Conservation (phyloP, 2,329 filamentous ascomycete genomes). For the Penicillium sp. region DNA sequence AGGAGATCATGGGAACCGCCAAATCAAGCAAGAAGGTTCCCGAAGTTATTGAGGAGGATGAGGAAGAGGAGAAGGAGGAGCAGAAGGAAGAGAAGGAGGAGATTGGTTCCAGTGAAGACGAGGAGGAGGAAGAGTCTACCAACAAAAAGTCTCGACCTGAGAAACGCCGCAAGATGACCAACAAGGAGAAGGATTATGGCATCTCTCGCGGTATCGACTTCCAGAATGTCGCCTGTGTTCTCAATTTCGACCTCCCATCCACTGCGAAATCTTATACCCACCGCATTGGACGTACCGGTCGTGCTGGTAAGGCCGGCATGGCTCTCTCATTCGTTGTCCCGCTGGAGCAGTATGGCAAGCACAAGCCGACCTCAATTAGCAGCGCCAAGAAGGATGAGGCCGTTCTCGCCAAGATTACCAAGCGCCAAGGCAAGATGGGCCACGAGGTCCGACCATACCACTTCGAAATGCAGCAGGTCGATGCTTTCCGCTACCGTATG, state of each 20-base stretch:
- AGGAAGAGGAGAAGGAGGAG: constrained; percentile 28
- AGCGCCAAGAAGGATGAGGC: constrained; percentile 81
- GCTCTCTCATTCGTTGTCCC: constrained; percentile 94
- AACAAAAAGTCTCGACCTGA: constrained; percentile 38
- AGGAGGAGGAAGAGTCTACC: constrained; percentile 32
- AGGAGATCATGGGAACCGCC: constrained; percentile 70
- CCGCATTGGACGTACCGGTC: constrained; percentile 88
- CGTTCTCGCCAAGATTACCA: constrained; percentile 75
- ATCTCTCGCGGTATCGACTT: constrained; percentile 98
- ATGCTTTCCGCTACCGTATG: constrained; percentile 93
- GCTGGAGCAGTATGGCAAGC: constrained; percentile 77
- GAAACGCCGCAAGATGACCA: constrained; percentile 65
- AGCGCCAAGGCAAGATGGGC: constrained; percentile 74
- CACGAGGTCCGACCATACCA: constrained; percentile 85
- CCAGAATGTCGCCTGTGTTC: constrained; percentile 87
- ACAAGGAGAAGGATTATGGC: constrained; percentile 83
- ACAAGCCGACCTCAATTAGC: constrained; percentile 78
- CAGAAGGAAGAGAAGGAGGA: constrained; percentile 29
- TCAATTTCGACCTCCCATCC: constrained; percentile 94
- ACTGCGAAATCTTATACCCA: constrained; percentile 94
- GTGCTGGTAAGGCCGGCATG: constrained; percentile 89
- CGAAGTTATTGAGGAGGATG: constrained; percentile 25
- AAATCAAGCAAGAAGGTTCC: constrained; percentile 36
- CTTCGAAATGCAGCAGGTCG: constrained; percentile 92
- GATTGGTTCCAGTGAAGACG: constrained; percentile 42